Percentiles rank a stretch among this genome's conserved stretches.
Evolutionary conservation across 2,329 filamentous ascomycete genomes (phyloP).

Genomic region (Hymenoscyphus occultus): DNA sequence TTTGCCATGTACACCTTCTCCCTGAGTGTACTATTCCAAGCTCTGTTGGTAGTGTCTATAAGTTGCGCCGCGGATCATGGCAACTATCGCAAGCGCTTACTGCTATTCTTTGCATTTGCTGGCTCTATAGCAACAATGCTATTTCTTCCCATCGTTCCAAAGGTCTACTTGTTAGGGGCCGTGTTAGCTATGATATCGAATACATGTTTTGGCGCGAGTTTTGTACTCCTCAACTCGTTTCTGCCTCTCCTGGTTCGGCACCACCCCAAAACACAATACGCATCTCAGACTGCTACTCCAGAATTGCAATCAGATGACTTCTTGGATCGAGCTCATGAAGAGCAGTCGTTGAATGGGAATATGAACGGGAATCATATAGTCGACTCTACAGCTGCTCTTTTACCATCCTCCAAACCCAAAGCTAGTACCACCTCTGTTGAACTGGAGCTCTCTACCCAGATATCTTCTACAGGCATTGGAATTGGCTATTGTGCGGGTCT

Average conservation of each 20-base stretch:
- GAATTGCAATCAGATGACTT: constrained; percentile 25
- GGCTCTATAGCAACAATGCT: constrained; percentile 84
- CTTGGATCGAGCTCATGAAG: constrained; percentile 21
- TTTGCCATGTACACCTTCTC: constrained; percentile 99
- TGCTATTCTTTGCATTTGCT: constrained; percentile 79
- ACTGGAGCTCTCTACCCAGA: constrained; percentile 79
- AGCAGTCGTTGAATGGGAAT: constrained; percentile 16
- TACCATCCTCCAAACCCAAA: constrained; percentile 34
- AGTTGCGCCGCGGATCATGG: constrained; percentile 95
- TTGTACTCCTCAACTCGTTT: constrained; percentile 94
- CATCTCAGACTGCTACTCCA: constrained; percentile 27
- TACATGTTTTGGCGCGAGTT: constrained; percentile 90
- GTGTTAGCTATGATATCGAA: constrained; percentile 87
- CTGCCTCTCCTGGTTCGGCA: constrained; percentile 85
- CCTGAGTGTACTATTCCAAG: constrained; percentile 83
- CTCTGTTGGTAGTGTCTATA: constrained; percentile 90
- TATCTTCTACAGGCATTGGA: constrained; percentile 88
- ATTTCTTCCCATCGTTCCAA: constrained; percentile 74
- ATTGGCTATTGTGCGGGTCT: constrained; percentile 89
- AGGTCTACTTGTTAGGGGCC: constrained; percentile 76
- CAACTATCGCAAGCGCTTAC: constrained; percentile 81
- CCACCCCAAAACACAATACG: constrained; percentile 51
- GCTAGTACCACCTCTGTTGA: constrained; percentile 59
- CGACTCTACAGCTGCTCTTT: constrained; percentile 48
- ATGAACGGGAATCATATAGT: constrained; percentile 17